Conservation (phyloP, 1,284 basidiomycete genomes). For the Exobasidium rhododendri region DNA sequence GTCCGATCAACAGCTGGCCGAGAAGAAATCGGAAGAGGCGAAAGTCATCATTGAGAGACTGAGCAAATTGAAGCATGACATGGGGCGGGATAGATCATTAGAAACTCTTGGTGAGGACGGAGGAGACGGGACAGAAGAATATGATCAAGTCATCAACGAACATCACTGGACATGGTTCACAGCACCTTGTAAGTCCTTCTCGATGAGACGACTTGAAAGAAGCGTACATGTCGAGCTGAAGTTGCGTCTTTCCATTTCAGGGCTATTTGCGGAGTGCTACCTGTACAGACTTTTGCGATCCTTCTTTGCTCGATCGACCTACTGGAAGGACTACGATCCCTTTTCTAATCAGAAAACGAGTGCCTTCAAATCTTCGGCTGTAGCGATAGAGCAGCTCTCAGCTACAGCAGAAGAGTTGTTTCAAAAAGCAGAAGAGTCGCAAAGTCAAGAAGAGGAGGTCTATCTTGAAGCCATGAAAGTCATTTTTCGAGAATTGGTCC, state of each 20-base stretch:
- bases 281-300: conserved; percentile 77
- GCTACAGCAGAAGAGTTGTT: conserved; percentile 38
- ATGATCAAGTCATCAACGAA: conserved; percentile 31
- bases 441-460: not conserved
- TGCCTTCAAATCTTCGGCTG: conserved; percentile 74
- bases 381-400: conserved; percentile 62
- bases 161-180: conserved; percentile 75
- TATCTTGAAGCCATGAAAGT: not conserved
- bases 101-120: conserved; percentile 64
- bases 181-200: conserved; percentile 64
- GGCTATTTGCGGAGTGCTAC: conserved; percentile 78
- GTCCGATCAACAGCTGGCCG: conserved; percentile 37
- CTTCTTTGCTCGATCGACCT: conserved; percentile 67
- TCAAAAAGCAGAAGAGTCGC: conserved; percentile 25
- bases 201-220: not conserved
- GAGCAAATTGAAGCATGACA: conserved; percentile 81
- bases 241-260: too few relatives aligned
- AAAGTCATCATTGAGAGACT: conserved; percentile 75
- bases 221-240: too few relatives aligned
- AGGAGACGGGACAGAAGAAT: conserved; percentile 60
- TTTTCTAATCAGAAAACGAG: conserved; percentile 77
- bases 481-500: conserved; percentile 60
- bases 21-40: conserved; percentile 63
- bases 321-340: conserved; percentile 79
- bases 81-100: conserved; percentile 74